Conservation (phyloP, 1,284 basidiomycete genomes). For the Ceratobasidium sp. region DNA sequence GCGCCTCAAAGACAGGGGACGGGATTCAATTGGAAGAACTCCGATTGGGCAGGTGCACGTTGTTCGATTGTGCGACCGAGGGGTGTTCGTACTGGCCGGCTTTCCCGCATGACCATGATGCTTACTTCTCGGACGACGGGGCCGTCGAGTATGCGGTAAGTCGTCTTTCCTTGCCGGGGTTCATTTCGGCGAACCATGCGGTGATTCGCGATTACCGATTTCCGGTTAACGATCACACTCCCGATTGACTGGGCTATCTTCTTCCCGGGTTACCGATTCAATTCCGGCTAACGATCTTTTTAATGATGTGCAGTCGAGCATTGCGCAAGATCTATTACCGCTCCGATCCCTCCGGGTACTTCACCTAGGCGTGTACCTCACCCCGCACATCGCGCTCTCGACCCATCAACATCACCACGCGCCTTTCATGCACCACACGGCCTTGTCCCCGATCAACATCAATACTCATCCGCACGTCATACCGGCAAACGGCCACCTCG, state of each 20-base stretch:
- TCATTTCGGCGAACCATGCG: too few relatives aligned
- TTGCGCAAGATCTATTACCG: constrained; percentile 38
- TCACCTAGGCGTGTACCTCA: constrained; percentile 40
- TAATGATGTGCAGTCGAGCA: constrained; percentile 2
- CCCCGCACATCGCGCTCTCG: constrained; percentile 27
- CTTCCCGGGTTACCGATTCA: too few relatives aligned
- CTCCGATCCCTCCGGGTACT: constrained; percentile 23
- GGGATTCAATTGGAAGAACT: constrained; percentile 20
- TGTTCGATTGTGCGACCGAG: constrained; percentile 40
- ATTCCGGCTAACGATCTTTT: too few relatives aligned
- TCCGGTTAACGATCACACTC: constrained; percentile 32
- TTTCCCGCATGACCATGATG: constrained; percentile 44
- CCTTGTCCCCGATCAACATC: neutral
- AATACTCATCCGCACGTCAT: neutral
- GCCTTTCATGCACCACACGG: neutral
- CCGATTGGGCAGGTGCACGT: constrained; percentile 25
- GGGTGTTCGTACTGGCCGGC: constrained; percentile 43
- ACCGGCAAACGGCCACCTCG: neutral
- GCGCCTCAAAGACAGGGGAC: neutral
- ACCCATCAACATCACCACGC: constrained; percentile 39
- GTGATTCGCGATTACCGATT: neutral
- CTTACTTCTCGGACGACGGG: constrained; percentile 42
- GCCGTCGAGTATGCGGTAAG: constrained; percentile 41
- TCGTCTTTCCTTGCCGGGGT: neutral
- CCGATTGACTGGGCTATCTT: too few relatives aligned